Conservation (phyloP, 257 asterid genomes). For the Lithospermum erythrorhizon region DNA sequence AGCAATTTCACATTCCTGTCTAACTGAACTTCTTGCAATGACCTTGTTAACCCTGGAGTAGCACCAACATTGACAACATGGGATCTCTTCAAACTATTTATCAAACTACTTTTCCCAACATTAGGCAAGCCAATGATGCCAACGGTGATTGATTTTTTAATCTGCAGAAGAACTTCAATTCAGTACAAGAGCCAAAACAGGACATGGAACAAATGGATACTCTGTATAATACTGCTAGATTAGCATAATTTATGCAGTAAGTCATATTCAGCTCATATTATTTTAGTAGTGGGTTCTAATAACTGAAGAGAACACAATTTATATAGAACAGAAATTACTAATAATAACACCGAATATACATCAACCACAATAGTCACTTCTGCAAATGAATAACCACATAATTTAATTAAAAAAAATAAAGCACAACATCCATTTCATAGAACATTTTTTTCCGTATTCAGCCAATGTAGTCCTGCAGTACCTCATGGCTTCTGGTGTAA, state of each 20-base stretch:
- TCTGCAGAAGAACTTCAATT: slow-evolving; percentile 36
- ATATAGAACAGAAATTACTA: background rate
- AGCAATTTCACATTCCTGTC: slow-evolving; percentile 76
- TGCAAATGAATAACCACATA: no score
- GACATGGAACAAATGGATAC: background rate
- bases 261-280: background rate
- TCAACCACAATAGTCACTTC: background rate
- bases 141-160: slow-evolving; percentile 81
- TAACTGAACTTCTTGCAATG: slow-evolving; percentile 88
- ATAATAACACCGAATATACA: no score
- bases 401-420: no score
- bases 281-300: background rate
- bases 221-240: background rate
- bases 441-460: background rate
- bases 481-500: slow-evolving; percentile 72
- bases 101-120: slow-evolving; percentile 95
- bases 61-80: slow-evolving; percentile 87
- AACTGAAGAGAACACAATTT: background rate
- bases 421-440: background rate
- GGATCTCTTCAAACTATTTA: slow-evolving; percentile 85
- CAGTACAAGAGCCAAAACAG: background rate
- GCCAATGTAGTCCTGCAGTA: slow-evolving; percentile 11
- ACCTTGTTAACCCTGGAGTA: slow-evolving; percentile 88
- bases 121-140: slow-evolving; percentile 95
- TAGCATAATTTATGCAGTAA: background rate